Evolutionary conservation across 2,329 filamentous ascomycete species (phyloP).

Genomic region (Sphaerulina musiva): DNA sequence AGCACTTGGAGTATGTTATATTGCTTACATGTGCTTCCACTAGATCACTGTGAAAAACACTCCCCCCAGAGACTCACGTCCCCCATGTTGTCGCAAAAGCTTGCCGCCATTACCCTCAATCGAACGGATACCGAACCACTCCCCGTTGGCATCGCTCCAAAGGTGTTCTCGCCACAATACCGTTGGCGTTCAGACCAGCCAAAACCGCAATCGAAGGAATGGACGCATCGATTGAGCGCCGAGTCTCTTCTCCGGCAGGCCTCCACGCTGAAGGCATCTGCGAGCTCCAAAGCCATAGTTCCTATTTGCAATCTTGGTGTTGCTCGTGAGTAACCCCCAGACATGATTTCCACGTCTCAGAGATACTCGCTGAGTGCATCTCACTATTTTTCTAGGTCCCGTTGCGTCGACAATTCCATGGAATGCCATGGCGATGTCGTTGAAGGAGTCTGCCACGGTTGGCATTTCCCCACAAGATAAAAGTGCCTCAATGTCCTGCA

Average conservation of each 20-base stretch:
- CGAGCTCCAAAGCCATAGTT: conserved; percentile 9
- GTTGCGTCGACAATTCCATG: conserved; percentile 13
- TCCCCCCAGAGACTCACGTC: neutral
- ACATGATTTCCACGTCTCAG: too few relatives aligned
- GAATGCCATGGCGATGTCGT: conserved; percentile 11
- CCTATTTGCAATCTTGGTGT: conserved; percentile 16
- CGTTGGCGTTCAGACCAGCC: neutral
- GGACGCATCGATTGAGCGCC: conserved; percentile 12
- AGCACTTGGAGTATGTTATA: neutral
- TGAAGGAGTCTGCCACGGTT: neutral
- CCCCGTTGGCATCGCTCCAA: conserved; percentile 16
- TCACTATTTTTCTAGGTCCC: neutral
- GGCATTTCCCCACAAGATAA: too few relatives aligned
- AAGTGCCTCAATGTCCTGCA: conserved; percentile 1
- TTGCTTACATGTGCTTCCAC: neutral
- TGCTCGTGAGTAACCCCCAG: neutral
- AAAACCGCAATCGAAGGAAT: conserved; percentile 4
- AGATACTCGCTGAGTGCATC: too few relatives aligned
- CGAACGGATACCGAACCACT: conserved; percentile 5
- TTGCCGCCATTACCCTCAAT: conserved; percentile 10
- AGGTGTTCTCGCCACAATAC: conserved; percentile 14
- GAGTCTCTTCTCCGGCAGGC: conserved; percentile 11
- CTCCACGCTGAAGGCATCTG: conserved; percentile 17
- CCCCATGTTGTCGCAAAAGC: conserved; percentile 9
- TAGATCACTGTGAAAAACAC: neutral